Conservation (phyloP, 2,329 filamentous ascomycete species). For the Purpureocillium takamizusanense region DNA sequence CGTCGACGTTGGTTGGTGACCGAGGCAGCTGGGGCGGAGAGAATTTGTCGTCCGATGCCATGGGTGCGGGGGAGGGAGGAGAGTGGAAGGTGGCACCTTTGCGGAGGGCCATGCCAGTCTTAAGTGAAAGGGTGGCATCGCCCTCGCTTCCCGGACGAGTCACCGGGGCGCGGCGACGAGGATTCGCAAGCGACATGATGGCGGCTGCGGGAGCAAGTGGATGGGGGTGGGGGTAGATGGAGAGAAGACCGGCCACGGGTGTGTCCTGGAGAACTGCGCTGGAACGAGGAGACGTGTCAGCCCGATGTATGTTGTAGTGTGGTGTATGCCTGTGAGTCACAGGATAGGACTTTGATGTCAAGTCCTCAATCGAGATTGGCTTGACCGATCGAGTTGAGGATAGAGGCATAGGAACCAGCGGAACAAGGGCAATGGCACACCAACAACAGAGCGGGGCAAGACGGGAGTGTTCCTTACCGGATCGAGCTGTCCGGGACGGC, state of each 20-base stretch:
- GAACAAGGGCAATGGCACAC: too few relatives aligned
- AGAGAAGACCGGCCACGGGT: conserved; percentile 1
- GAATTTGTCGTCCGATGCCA: conserved; percentile 30
- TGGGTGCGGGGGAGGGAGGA: conserved; percentile 33
- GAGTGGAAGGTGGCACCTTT: conserved; percentile 64
- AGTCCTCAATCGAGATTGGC: conserved; percentile 3
- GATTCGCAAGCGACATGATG: conserved; percentile 39
- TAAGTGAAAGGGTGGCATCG: conserved; percentile 23
- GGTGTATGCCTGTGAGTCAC: neutral
- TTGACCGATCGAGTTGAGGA: conserved; percentile 1
- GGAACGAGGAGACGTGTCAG: conserved; percentile 1
- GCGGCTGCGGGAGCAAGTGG: conserved; percentile 10
- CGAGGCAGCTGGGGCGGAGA: conserved; percentile 50
- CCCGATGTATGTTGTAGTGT: neutral
- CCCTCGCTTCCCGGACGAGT: conserved; percentile 25
- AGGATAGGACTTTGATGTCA: neutral
- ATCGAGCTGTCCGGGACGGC: too few relatives aligned
- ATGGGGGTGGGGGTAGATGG: conserved; percentile 9
- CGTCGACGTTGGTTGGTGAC: conserved; percentile 61
- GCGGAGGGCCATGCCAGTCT: conserved; percentile 40
- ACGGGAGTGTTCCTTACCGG: too few relatives aligned
- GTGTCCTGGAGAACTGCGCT: conserved; percentile 1
- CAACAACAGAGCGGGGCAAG: too few relatives aligned
- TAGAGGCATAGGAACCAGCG: too few relatives aligned
- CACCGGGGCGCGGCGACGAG: conserved; percentile 35